Percentiles rank a stretch among this genome's conserved stretches.
These are phyloP conservation scores for Talaromyces rugulosus DNA, from an alignment of 2,329 filamentous ascomycete genomes.

Conservation along the genomic window DNA sequence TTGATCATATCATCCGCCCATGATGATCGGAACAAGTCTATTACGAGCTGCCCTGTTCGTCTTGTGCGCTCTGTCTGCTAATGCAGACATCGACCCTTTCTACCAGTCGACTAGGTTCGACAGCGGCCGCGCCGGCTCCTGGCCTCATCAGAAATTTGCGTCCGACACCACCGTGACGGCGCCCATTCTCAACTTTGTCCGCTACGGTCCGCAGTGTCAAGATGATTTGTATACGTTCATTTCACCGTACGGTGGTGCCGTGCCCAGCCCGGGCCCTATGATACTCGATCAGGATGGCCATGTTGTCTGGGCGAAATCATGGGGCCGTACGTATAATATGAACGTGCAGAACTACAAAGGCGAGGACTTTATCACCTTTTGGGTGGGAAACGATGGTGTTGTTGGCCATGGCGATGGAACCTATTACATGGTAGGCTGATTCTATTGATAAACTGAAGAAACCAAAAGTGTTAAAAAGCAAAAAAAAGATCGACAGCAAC, in stretches of 20 bases:
- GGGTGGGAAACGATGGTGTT: slow-evolving; percentile 3
- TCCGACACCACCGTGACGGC: not conserved
- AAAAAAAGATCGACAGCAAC: slow-evolving; percentile 1
- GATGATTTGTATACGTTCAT: slow-evolving; percentile 6
- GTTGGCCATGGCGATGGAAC: slow-evolving; percentile 4
- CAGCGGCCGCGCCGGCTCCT: not conserved
- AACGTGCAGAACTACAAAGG: slow-evolving; percentile 9
- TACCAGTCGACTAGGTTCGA: slow-evolving; percentile 5
- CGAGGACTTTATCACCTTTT: slow-evolving; percentile 3
- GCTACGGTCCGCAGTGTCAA: not conserved
- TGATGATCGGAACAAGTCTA: not conserved
- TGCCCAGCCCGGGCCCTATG: slow-evolving; percentile 4
- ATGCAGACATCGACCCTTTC: slow-evolving; percentile 6
- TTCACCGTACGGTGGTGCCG: not conserved
- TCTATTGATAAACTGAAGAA: not conserved
- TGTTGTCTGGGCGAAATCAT: slow-evolving; percentile 3
- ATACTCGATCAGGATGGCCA: slow-evolving; percentile 8
- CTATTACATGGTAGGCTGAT: slow-evolving; percentile 6
- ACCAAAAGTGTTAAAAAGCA: not conserved
- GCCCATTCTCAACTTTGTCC: slow-evolving; percentile 1
- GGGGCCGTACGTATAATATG: slow-evolving; percentile 2
- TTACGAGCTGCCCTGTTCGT: not conserved
- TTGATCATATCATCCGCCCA: not conserved
- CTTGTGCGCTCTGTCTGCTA: not conserved
- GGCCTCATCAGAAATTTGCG: not conserved